Evolutionary conservation across 805 yeast genomes (phyloP).

Genomic region (Saccharomycopsis sp.): DNA sequence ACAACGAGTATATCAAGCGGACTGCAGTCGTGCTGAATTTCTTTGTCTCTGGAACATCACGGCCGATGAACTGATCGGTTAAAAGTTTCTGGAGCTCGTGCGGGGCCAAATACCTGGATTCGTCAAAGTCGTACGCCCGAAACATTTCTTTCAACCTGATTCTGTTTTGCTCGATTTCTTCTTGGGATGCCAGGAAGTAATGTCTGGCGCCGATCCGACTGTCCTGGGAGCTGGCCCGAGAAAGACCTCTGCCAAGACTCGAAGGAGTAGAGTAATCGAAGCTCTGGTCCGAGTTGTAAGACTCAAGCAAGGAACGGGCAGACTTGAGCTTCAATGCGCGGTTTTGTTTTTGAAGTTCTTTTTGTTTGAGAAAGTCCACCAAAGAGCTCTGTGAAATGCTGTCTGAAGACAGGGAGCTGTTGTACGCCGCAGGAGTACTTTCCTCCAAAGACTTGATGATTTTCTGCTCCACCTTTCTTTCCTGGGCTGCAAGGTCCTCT

Average conservation of each 20-base stretch:
- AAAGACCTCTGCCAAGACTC: not conserved
- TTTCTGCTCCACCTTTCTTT: not conserved
- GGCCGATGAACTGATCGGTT: conserved; percentile 2
- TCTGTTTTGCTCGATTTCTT: not conserved
- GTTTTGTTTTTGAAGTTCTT: not conserved
- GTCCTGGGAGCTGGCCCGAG: not conserved
- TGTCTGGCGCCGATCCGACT: not conserved
- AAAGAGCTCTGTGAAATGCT: not conserved
- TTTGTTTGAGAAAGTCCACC: not conserved
- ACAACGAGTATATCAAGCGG: conserved; percentile 9
- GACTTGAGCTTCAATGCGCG: not conserved
- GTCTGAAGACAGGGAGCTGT: not conserved
- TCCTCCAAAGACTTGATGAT: not conserved
- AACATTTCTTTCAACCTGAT: not conserved
- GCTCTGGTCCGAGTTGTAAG: not conserved
- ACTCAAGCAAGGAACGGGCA: not conserved
- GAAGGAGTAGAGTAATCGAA: conserved; percentile 5
- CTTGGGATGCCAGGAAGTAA: not conserved
- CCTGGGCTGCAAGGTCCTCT: not conserved
- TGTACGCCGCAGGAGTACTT: not conserved
- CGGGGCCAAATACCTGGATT: not conserved
- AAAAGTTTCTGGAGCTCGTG: conserved; percentile 8
- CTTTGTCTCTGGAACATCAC: not conserved
- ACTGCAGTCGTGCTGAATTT: conserved; percentile 5
- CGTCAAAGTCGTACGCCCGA: not conserved